Base-by-base conservation (phyloP, 2,329 filamentous ascomycete genomes). In the Xylariaceae sp. region DNA sequence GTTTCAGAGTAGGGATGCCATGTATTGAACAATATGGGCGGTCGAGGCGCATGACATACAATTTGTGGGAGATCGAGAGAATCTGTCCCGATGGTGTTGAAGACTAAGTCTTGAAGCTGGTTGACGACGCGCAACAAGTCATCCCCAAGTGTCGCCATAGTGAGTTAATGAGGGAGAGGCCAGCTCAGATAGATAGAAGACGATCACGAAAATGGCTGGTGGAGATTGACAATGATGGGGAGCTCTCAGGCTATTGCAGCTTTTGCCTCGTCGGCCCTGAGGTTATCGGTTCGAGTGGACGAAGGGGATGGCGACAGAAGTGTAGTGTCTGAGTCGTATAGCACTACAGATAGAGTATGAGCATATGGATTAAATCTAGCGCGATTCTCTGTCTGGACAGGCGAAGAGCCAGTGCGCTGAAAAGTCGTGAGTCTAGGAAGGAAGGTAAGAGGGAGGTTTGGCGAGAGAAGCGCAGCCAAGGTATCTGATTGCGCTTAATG, bases 1-100 rank as follows among this genome's bases (percentile, higher is more conserved):
- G 50, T 42, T n/a, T 21, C 33, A 29, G 11, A 24, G 24, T 16
- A 26, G 18, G 26, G 30, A 33, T 20, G 24, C 23, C 35, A 37
- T 26, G 13, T 41, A 32, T 32, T 24, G 24, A 24, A 30, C 29
- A 15, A 41, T 13, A 47, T 24, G 58, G 62, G 50, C n/a, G 58
- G 46, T 32, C 40, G 39, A 42, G 53, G 58, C 47, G 52, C 47
- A 51, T 57, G 53, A 78, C 86, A 70, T 86, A 97, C 94, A 82
- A 99, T 99, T 78, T 99, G 94, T 54, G 94, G 94, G 53, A 99
- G 80, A 76, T 99, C 94, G 57, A 99, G 83, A 47, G 93, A 97
- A 75, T 99, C 94, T 79, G 92, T 97, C 75, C 94, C 94, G 74
- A 99, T 99, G 64, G 94, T 99, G 78, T 99, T 99, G 81, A 99